Percentiles rank a stretch among this genome's conserved stretches.
These are phyloP conservation scores for Zygoascus bituminiphila DNA, from an alignment of 805 yeast species.

Conservation along the genomic window DNA sequence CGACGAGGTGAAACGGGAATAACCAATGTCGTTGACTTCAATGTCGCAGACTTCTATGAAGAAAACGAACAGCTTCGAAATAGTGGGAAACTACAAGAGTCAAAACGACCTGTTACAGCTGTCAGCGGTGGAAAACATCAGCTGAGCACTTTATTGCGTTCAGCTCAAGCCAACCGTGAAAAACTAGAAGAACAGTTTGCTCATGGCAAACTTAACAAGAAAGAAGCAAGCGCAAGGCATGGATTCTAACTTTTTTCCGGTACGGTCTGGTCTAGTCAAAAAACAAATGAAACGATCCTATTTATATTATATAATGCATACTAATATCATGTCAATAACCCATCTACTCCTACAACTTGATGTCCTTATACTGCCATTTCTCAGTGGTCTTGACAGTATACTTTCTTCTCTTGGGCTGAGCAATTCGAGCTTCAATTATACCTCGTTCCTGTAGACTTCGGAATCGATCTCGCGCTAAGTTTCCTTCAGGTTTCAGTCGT, in stretches of 20 bases:
- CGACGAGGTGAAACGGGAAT: conserved; percentile 12
- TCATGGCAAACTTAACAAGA: conserved; percentile 19
- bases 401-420: conserved; percentile 54
- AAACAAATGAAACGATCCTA: not conserved
- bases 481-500: conserved; percentile 84
- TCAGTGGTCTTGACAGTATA: conserved; percentile 73
- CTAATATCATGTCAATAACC: not conserved
- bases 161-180: conserved; percentile 28
- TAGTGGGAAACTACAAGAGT: conserved; percentile 29
- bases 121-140: conserved; percentile 30
- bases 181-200: conserved; percentile 27
- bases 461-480: conserved; percentile 73
- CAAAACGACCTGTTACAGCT: conserved; percentile 23
- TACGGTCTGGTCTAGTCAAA: no score
- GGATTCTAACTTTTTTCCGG: conserved; percentile 21
- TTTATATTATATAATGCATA: not conserved
- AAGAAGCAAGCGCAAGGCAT: conserved; percentile 24
- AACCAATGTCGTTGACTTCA: conserved; percentile 30
- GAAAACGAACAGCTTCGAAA: conserved; percentile 27
- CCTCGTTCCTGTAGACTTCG: conserved; percentile 77
- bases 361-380: conserved; percentile 90
- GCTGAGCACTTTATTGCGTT: conserved; percentile 23
- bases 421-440: conserved; percentile 75
- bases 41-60: conserved; percentile 33
- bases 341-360: conserved; percentile 25